phyloP scores from a whole-genome alignment of 805 yeast species.

The Deakozyma indianensis region DNA sequence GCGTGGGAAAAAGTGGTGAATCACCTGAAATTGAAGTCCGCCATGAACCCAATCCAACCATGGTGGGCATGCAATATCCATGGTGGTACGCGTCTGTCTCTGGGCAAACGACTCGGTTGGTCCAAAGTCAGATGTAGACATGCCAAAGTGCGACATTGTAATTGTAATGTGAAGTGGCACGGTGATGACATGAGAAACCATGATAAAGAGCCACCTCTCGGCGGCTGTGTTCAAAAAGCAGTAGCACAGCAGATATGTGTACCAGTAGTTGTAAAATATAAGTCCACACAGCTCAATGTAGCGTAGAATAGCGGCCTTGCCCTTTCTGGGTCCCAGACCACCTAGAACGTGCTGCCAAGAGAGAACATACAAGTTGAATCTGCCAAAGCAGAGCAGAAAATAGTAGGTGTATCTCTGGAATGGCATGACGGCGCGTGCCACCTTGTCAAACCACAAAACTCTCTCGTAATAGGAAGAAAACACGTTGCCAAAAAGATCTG shows the following conservation, averaged over 20 bases:
- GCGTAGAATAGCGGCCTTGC: slow-evolving; percentile 78
- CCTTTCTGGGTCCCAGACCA: slow-evolving; percentile 71
- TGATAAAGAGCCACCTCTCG: slow-evolving; percentile 41
- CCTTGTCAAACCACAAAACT: slow-evolving; percentile 48
- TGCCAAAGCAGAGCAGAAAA: slow-evolving; percentile 66
- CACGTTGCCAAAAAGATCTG: slow-evolving; percentile 50
- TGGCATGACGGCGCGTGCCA: slow-evolving; percentile 45
- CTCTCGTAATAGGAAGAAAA: slow-evolving; percentile 72
- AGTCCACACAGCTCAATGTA: slow-evolving; percentile 65
- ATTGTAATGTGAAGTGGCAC: slow-evolving; percentile 93
- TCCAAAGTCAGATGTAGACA: slow-evolving; percentile 83
- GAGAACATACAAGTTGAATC: slow-evolving; percentile 70
- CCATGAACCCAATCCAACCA: slow-evolving; percentile 90
- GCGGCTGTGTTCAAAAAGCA: slow-evolving; percentile 37
- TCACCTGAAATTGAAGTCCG: slow-evolving; percentile 82
- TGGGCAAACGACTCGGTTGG: slow-evolving; percentile 64
- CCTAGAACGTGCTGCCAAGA: slow-evolving; percentile 63
- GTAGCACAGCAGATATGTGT: slow-evolving; percentile 47
- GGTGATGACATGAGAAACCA: slow-evolving; percentile 67
- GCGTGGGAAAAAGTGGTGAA: slow-evolving; percentile 82
- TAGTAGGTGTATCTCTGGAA: slow-evolving; percentile 61
- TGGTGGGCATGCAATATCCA: slow-evolving; percentile 89
- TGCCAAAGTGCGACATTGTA: slow-evolving; percentile 80
- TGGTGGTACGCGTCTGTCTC: slow-evolving; percentile 76
- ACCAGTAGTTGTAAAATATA: slow-evolving; percentile 64